Conservation (phyloP, 345 rosid species). For the Raphanus raphanistrum region DNA sequence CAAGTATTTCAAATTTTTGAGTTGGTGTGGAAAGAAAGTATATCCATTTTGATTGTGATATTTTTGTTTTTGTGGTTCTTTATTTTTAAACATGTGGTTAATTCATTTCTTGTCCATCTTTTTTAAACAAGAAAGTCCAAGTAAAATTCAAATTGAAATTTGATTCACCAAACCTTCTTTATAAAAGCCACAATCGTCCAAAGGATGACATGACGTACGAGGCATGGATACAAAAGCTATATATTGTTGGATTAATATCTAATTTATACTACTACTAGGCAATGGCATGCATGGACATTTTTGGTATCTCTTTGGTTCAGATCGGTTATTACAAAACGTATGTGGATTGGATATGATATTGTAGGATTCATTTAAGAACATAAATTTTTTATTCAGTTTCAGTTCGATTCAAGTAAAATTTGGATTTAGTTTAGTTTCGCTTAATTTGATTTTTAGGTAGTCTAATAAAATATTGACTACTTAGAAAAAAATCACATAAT, state of each 20-base stretch:
- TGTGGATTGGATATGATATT: too few relatives aligned
- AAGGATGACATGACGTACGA: constrained; percentile 20
- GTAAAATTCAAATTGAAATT: constrained; percentile 31
- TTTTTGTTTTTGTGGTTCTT: constrained; percentile 17
- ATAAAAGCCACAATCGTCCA: background rate
- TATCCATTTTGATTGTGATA: constrained; percentile 5
- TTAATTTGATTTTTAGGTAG: too few relatives aligned
- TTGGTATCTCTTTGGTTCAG: too few relatives aligned
- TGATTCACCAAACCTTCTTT: constrained; percentile 7
- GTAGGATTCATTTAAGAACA: too few relatives aligned
- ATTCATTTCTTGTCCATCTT: constrained; percentile 3
- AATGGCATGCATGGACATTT: too few relatives aligned
- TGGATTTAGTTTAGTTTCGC: too few relatives aligned
- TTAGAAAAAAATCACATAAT: too few relatives aligned
- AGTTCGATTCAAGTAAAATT: too few relatives aligned
- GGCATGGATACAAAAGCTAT: background rate
- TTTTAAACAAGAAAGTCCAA: background rate
- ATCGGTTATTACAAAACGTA: too few relatives aligned
- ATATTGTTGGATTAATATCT: background rate
- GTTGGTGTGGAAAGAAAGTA: constrained; percentile 8
- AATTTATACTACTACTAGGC: too few relatives aligned
- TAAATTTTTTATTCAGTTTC: too few relatives aligned
- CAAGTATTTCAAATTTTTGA: background rate
- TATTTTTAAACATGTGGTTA: constrained; percentile 21
- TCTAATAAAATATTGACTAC: too few relatives aligned